Conservation (phyloP, 257 asterid genomes). For the Vinca minor region DNA sequence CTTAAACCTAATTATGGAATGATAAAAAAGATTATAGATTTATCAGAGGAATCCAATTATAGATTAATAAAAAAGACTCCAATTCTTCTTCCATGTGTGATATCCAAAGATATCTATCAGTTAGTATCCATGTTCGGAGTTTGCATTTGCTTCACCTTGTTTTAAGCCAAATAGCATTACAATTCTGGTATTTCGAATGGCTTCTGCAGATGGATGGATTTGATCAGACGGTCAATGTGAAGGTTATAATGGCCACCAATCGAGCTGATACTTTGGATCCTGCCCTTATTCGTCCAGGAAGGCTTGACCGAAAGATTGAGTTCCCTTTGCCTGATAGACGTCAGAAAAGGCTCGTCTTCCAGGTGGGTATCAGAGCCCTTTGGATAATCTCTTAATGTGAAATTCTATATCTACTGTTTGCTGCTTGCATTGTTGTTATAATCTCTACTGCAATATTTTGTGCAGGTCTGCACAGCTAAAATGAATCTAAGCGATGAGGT, state of each 20-base stretch:
- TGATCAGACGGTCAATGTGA: conserved; percentile 83
- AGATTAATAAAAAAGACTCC: neutral
- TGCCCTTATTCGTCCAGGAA: conserved; percentile 88
- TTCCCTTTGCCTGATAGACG: conserved; percentile 89
- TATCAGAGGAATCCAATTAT: neutral
- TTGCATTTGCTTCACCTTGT: neutral
- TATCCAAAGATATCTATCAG: neutral
- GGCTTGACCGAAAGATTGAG: conserved; percentile 86
- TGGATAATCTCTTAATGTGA: neutral
- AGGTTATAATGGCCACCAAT: conserved; percentile 86
- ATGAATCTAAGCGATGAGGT: conserved; percentile 84
- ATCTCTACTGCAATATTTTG: neutral
- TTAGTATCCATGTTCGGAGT: neutral
- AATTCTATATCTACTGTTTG: neutral
- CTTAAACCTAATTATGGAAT: too few species aligned
- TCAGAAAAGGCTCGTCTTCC: conserved; percentile 79
- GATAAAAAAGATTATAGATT: neutral
- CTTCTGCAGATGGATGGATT: conserved; percentile 77
- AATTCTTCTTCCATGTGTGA: neutral
- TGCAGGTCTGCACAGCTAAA: conserved; percentile 81
- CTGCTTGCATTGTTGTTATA: neutral
- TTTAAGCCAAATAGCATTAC: neutral
- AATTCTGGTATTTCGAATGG: neutral
- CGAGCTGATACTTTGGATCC: conserved; percentile 89
- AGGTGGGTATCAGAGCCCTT: conserved; percentile 32